A percentile compares a stretch with the other conserved stretches of the same genome.
Conservation (phyloP, 257 asterid genomes). For the Anisodus tanguticus region DNA sequence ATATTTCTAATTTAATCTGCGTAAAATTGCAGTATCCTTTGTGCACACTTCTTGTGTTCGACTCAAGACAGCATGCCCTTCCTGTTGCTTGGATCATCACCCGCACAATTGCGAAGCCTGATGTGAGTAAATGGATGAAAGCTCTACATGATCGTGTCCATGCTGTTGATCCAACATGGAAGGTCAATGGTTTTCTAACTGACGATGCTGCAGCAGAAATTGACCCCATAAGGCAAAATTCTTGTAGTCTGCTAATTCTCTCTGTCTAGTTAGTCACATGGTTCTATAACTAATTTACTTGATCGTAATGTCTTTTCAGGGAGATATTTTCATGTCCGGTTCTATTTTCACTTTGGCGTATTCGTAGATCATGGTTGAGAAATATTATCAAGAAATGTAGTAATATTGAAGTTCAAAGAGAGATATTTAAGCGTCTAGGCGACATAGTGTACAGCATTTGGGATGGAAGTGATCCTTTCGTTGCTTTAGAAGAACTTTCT, state of each 20-base stretch:
- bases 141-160: slow-evolving; percentile 73
- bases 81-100: slow-evolving; percentile 98
- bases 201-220: slow-evolving; percentile 93
- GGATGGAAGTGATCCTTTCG: slow-evolving; percentile 65
- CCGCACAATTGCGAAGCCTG: slow-evolving; percentile 71
- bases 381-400: slow-evolving; percentile 74
- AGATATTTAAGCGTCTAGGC: slow-evolving; percentile 82
- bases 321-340: slow-evolving; percentile 87
- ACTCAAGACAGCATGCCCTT: slow-evolving; percentile 97
- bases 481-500: slow-evolving; percentile 59
- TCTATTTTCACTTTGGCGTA: slow-evolving; percentile 92
- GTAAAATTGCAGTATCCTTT: slow-evolving; percentile 76
- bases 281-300: slow-evolving; percentile 32
- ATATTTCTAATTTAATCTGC: slow-evolving; percentile 39
- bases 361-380: slow-evolving; percentile 91
- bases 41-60: slow-evolving; percentile 94
- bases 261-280: neutral
- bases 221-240: slow-evolving; percentile 81
- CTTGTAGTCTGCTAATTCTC: slow-evolving; percentile 32
- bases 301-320: slow-evolving; percentile 55
- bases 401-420: slow-evolving; percentile 81
- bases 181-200: slow-evolving; percentile 71
- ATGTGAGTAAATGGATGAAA: slow-evolving; percentile 83
- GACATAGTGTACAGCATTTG: slow-evolving; percentile 73
- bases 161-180: slow-evolving; percentile 85